Percentiles rank a stretch among this genome's conserved stretches.
These are phyloP conservation scores for Capsella bursapastoris DNA, from an alignment of 345 rosid species.

Conservation along the genomic window DNA sequence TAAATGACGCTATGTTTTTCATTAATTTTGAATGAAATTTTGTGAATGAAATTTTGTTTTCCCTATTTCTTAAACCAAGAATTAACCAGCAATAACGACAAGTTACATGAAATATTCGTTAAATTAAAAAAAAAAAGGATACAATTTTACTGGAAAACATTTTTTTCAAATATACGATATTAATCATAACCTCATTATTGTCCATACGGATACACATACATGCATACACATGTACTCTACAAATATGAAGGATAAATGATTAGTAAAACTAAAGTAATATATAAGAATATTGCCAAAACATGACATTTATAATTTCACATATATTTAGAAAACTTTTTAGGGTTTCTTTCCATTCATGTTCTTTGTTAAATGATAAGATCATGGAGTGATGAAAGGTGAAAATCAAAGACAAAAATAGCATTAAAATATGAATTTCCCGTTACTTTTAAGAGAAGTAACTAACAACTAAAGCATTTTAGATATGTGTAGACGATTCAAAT, in stretches of 20 bases:
- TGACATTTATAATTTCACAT: neutral
- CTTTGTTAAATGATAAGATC: neutral
- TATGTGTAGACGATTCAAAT: constrained; percentile 17
- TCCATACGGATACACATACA: neutral
- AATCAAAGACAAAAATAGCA: neutral
- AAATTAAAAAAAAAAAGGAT: neutral
- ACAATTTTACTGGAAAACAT: neutral
- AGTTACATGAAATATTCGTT: neutral
- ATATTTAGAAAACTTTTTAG: neutral
- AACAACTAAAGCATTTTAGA: constrained; percentile 33
- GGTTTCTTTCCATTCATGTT: neutral
- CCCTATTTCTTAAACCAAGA: neutral
- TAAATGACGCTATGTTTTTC: no score
- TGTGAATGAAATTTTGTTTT: no score
- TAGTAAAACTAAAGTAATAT: neutral
- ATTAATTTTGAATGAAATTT: no score
- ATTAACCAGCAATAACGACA: neutral
- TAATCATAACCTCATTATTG: neutral
- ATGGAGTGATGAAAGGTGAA: neutral
- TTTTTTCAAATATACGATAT: neutral
- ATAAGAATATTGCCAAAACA: neutral
- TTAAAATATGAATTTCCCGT: constrained; percentile 5
- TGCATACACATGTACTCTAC: neutral
- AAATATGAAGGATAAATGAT: neutral
- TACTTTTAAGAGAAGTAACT: constrained; percentile 32